Base-by-base conservation (phyloP, 805 yeast genomes). In the Torulaspora quercuum region DNA sequence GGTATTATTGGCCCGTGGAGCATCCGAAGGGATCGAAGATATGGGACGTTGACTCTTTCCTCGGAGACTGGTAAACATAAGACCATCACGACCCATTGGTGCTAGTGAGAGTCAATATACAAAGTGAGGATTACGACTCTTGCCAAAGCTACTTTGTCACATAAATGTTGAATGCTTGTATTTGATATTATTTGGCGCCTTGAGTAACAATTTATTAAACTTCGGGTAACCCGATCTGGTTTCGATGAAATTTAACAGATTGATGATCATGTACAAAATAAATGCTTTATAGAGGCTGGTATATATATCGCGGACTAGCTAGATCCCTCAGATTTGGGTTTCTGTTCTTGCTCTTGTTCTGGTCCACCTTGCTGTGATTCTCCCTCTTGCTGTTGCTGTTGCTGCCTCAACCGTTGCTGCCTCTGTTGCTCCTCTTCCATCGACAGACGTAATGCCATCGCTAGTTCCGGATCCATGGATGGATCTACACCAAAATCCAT, bases 391-490 rank as follows among this genome's bases (percentile, higher is more conserved):
- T 41, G 31, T 13, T 42, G 29, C 28, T 51, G 53, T 28, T 53
- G 46, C 33, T 57, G 62, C 20, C 76, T 70, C 49, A 78, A 80
- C 57, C 89, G 75, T 48, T 85, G 95, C 57, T 87, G 96, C 67
- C 97, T 78, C 34, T 85, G 81, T 52, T 82, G 84, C 59, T 90
- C 97, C 57, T 92, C 98, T 57, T 92, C 97, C 54, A 92, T 70
- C 0, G 97, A 90, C 62, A 92, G 70, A 58, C 97, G 79, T 54
- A 92, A 75, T 1, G 97, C 98, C 70, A 92, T 72, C 0, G 97
- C 98, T 57, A 92, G 75, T 64, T 92, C 98, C 20, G 97, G 97
- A 54, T 92, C 98, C 78, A 87, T 82, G 48, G 80, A 79, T 20
- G 95, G 90, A 63, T 90, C 97, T 25, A 76, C 76, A 35, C 80